Evolutionary conservation across 1,139 yeast species (phyloP), one percentile per base, ranked within the genome.

Genomic region (Magnusiomyces magnusii): DNA sequence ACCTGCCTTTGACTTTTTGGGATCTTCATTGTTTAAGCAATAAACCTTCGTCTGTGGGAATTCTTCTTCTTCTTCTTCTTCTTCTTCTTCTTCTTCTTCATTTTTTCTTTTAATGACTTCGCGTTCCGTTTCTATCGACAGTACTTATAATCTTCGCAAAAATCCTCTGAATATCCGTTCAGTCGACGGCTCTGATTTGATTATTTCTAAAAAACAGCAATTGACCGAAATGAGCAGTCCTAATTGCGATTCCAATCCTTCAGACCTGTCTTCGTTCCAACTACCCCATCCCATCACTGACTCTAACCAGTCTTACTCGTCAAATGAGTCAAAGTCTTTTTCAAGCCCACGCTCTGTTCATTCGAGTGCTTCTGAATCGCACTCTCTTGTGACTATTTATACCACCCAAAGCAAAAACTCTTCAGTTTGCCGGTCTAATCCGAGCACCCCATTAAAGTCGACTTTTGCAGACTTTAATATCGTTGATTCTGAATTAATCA

Each of bases 41-140:
- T 13, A 31, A 31, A 31, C 36, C 36, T 13, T 7, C 36, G 7
- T 31, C n/a, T n/a, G n/a, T n/a, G n/a, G n/a, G n/a, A n/a, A n/a
- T 31, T 31, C 36, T 31, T 7, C 13, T 31, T 31, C 7, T 39
- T 3, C 17, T 10, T 39, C 19, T 39, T 3, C 44, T 5, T 10
- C 19, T 17, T 51, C 31, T 36, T 7, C 23, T 36, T 25, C 42
- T 27, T 31, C 25, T 23, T 51, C 15, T 36, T 10, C 21, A 44
- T 21, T 47, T 15, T 28, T 36, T 36, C 10, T 51, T 47, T 31
- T 3, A 23, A 47, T 62, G 67, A 65, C 62, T 60, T 56, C 42
- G 24, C 62, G 66, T 51, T 61, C 66, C 9, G 66, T 56, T 44
- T 66, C 67, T 47, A 60, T 61, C 47, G 70, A 68, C 55, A 67